Percentiles rank a stretch among this genome's conserved stretches.
These are phyloP conservation scores for Neoarthrinium moseri DNA, from an alignment of 2,329 filamentous ascomycete species.

Conservation along the genomic window DNA sequence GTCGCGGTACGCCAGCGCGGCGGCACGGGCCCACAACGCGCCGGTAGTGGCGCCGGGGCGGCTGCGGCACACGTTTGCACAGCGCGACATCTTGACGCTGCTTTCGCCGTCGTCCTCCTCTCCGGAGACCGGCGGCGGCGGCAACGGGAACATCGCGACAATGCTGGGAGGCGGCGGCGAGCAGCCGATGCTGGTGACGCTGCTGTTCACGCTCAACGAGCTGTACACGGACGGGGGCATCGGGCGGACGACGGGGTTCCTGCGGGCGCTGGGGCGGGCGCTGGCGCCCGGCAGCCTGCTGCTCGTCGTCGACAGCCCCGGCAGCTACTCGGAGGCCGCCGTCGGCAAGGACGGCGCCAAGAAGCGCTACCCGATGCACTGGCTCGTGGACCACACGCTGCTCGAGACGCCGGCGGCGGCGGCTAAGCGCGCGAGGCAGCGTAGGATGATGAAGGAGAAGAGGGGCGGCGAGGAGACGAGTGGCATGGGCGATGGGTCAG, in stretches of 20 bases:
- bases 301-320: slow-evolving; percentile 88
- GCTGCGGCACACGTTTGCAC: slow-evolving; percentile 41
- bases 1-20: slow-evolving; percentile 52
- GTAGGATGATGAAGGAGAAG: too few species aligned
- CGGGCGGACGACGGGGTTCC: slow-evolving; percentile 71
- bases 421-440: background rate
- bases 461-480: background rate
- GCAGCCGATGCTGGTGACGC: slow-evolving; percentile 62
- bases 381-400: slow-evolving; percentile 82
- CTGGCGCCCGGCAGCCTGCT: slow-evolving; percentile 63
- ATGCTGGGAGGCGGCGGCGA: slow-evolving; percentile 31
- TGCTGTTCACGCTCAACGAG: slow-evolving; percentile 95
- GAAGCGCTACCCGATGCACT: slow-evolving; percentile 86
- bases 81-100: slow-evolving; percentile 49
- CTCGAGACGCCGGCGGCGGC: slow-evolving; percentile 30
- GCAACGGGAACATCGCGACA: too few species aligned
- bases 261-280: slow-evolving; percentile 64
- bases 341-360: slow-evolving; percentile 61
- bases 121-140: slow-evolving; percentile 20
- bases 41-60: slow-evolving; percentile 38
- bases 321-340: slow-evolving; percentile 83
- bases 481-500: background rate
- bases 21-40: slow-evolving; percentile 41
- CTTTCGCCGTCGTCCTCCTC: too few species aligned
- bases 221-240: slow-evolving; percentile 77